Evolutionary conservation across 202 grass and related monocot genomes (phyloP).

Genomic region (Cymbopogon flexuosus): DNA sequence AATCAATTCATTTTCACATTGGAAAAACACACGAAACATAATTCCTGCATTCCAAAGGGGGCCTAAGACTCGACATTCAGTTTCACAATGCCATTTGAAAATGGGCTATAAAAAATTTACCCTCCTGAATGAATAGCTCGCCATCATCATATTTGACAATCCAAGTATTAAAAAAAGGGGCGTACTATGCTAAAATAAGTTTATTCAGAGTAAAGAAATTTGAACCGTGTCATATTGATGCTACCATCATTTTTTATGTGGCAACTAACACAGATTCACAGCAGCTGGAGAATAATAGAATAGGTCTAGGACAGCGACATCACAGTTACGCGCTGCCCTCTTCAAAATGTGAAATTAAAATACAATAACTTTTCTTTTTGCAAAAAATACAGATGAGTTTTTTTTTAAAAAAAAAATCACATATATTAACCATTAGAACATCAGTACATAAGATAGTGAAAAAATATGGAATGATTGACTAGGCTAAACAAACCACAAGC

Average conservation of each 20-base stretch:
- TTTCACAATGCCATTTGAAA: neutral
- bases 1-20: neutral
- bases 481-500: slow-evolving; percentile 28
- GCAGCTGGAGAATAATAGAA: neutral
- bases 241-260: neutral
- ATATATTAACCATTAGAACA: neutral
- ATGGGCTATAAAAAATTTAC: neutral
- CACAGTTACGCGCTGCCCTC: neutral
- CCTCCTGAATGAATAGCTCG: neutral
- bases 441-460: neutral
- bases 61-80: neutral
- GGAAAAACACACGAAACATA: neutral
- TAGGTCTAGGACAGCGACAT: neutral
- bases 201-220: neutral
- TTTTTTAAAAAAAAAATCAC: neutral
- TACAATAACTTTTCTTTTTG: neutral
- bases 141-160: neutral
- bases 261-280: neutral
- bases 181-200: no score
- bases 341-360: slow-evolving; percentile 12
- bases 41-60: no score
- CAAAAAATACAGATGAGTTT: no score
- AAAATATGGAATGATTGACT: neutral
- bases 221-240: neutral
- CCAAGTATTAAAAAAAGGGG: neutral